Base-by-base conservation (phyloP, 2,329 filamentous ascomycete genomes). In the Didymellaceae sp. region DNA sequence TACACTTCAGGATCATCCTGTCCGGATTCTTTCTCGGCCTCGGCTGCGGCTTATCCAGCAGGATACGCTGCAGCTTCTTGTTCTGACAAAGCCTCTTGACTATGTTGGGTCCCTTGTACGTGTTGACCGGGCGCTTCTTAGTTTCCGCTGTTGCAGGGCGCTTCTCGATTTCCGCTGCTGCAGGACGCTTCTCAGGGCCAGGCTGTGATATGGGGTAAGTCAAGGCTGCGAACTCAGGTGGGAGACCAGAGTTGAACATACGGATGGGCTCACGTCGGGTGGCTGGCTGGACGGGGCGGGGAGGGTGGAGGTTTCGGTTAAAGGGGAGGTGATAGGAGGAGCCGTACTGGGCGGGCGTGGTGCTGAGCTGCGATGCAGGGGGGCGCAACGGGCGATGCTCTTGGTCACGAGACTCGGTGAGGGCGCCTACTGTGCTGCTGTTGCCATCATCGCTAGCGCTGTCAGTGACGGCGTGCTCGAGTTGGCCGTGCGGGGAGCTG, bases 81-180 rank as follows among this genome's bases (percentile, higher is more conserved):
- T 67, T 68, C 14, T 53, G 39, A 1, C 65, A 56, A 2, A 33
- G 17, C n/a, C 34, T 42, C 40, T 63, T 64, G 28, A 65, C 44
- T 0, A 48, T 25, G 24, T 65, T 55, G 0, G 45, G 59, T 25
- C 52, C 58, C n/a, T 44, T 44, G 47, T 60, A 60, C 0, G 24
- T 49, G 18, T 57, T 59, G 30, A 42, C 37, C 2, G 54, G 52
- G n/a, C 18, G 43, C 14, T 32, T 37, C 9, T 42, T 17, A n/a
- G 18, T 14, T 14, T 32, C 14, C 5, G 24, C 5, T 6, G 20
- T 18, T 13, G n/a, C n/a, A n/a, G n/a, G n/a, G n/a, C n/a, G n/a
- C n/a, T n/a, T n/a, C n/a, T n/a, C n/a, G n/a, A n/a, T n/a, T n/a
- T n/a, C n/a, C n/a, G n/a, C n/a, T 9, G 24, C 0, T 22, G 10